phyloP scores from a whole-genome alignment of 2,329 filamentous ascomycete genomes.

The Escovopsis sp. region DNA sequence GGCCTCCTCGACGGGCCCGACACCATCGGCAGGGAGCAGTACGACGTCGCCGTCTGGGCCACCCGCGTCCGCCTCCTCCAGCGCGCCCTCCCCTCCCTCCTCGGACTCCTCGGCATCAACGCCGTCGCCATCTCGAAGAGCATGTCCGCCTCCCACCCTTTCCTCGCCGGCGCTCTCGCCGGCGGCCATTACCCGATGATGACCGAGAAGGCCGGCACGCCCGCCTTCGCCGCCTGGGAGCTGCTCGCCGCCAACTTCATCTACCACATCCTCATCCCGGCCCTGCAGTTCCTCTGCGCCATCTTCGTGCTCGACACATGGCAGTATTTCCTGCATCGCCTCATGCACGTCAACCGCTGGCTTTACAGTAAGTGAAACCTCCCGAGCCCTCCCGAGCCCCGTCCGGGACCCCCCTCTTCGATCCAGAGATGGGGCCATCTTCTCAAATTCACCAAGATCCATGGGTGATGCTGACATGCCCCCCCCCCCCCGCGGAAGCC shows the following conservation, averaged over 20 bases:
- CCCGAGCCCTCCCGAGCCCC: slow-evolving; percentile 23
- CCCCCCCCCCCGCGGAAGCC: slow-evolving; percentile 28
- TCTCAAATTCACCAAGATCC: no score
- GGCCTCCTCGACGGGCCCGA: slow-evolving; percentile 60
- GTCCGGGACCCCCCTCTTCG: slow-evolving; percentile 31
- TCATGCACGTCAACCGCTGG: slow-evolving; percentile 97
- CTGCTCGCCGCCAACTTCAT: slow-evolving; percentile 56
- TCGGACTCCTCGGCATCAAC: slow-evolving; percentile 63
- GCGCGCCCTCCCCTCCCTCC: slow-evolving; percentile 55
- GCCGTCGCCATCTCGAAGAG: slow-evolving; percentile 61
- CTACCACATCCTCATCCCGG: slow-evolving; percentile 67
- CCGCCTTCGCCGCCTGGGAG: slow-evolving; percentile 77
- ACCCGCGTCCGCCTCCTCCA: slow-evolving; percentile 67
- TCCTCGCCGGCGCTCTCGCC: slow-evolving; percentile 59
- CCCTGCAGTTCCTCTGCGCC: slow-evolving; percentile 60
- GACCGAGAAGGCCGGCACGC: slow-evolving; percentile 41
- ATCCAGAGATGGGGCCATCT: no score
- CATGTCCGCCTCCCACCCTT: slow-evolving; percentile 53
- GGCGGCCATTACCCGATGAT: slow-evolving; percentile 61
- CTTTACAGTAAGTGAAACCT: slow-evolving; percentile 60
- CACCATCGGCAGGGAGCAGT: slow-evolving; percentile 61
- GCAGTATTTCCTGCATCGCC: slow-evolving; percentile 94
- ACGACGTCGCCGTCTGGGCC: slow-evolving; percentile 84
- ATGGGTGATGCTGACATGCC: no score
- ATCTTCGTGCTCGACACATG: slow-evolving; percentile 78